Evolutionary conservation across 1,284 basidiomycete species (phyloP), one percentile per base, ranked within the genome.

Genomic region (Trichosporon coremiiforme): DNA sequence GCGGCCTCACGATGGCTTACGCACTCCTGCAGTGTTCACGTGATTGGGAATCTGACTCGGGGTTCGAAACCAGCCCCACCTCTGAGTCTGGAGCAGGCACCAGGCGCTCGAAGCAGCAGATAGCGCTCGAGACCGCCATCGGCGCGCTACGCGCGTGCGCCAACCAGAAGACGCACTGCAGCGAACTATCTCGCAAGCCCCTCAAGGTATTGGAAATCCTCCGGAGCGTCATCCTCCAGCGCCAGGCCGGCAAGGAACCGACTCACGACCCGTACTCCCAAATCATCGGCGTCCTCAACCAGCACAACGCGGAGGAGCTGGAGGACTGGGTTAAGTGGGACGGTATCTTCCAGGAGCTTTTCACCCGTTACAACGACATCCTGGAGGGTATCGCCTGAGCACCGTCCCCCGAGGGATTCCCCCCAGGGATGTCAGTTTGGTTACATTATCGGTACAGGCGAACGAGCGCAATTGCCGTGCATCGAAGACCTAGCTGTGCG

Each of bases 321-420:
- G 67, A 64, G 20, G 62, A 38, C 13, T 68, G 67, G 67, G 67
- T 64, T 33, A 63, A 68, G 63, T 68, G 67, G 67, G 67, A 68
- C 15, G 63, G 41, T 1, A 50, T 68, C 22, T 68, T 64, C 67
- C 45, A 33, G 33, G 67, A 64, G 8, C 45, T 68, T 33, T 25
- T 68, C 57, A 60, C 57, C 4, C 31, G 57, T 1, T 60, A 60
- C 29, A 60, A 60, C 57, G 75, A 75, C 38, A 73, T 74, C 69
- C 12, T 64, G 63, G 36, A 38, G 17, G 31, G 57, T 15, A 60
- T 60, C 4, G 47, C 47, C 4, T 53, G 20, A 53, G 36, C 10
- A n/a, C n/a, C n/a, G n/a, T n/a, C n/a, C n/a, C n/a, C n/a, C n/a
- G n/a, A n/a, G n/a, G n/a, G n/a, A n/a, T n/a, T n/a, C n/a, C n/a